Percentiles rank a stretch among this genome's conserved stretches.
Conservation (phyloP, 148 eudicot genomes). For the Spergularia bocconei region DNA sequence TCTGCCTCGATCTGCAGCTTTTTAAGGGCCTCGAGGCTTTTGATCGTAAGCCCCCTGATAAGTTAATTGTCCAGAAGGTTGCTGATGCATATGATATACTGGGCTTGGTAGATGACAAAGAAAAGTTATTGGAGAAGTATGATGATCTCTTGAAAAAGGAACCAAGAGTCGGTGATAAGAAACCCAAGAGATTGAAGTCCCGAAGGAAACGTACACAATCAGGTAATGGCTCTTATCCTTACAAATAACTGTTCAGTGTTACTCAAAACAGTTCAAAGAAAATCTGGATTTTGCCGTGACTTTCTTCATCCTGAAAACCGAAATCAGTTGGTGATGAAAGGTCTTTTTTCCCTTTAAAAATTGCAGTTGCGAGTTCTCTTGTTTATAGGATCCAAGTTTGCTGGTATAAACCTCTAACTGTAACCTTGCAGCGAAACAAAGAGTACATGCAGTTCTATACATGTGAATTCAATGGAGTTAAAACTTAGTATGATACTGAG, state of each 20-base stretch:
- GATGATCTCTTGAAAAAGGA: constrained; percentile 42
- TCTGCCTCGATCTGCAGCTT: constrained; percentile 34
- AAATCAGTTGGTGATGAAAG: neutral
- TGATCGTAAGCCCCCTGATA: constrained; percentile 76
- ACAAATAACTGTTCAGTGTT: neutral
- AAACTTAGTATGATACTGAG: too few relatives aligned
- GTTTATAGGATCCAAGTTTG: too few relatives aligned
- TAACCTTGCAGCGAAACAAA: too few relatives aligned
- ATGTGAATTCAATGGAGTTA: neutral
- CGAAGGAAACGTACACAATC: constrained; percentile 29
- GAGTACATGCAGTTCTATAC: neutral
- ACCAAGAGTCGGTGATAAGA: constrained; percentile 30
- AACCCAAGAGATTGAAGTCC: constrained; percentile 23
- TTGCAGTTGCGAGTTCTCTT: too few relatives aligned
- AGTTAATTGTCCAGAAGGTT: constrained; percentile 68
- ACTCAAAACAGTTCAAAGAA: neutral
- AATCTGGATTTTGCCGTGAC: neutral
- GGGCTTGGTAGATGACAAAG: constrained; percentile 62
- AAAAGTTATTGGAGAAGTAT: constrained; percentile 66
- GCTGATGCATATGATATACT: constrained; percentile 77
- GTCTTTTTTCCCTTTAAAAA: neutral
- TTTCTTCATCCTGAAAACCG: neutral
- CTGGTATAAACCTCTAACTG: too few relatives aligned
- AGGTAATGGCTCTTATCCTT: constrained; percentile 29
- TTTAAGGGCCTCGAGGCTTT: constrained; percentile 74